Percentiles rank a stretch among this genome's conserved stretches.
These are phyloP conservation scores for Heterobasidion irregulare DNA, from an alignment of 1,284 basidiomycete species.

Conservation along the genomic window DNA sequence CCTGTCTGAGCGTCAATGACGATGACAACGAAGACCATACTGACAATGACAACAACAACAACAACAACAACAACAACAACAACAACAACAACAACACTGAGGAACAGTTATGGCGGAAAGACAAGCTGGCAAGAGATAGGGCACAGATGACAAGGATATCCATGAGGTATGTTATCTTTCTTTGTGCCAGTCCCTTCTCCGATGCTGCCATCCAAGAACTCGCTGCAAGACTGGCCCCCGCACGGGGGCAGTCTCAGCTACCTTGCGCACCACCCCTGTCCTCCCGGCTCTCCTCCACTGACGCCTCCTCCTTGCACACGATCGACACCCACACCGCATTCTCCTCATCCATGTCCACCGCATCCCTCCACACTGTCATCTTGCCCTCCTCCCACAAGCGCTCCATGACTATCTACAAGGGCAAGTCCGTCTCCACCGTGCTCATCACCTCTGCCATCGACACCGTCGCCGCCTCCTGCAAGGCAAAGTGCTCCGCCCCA, in stretches of 20 bases:
- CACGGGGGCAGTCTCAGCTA: background rate
- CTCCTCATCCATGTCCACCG: constrained; percentile 6
- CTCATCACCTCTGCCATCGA: constrained; percentile 85
- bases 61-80: too few relatives aligned
- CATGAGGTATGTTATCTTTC: too few relatives aligned
- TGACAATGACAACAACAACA: too few relatives aligned
- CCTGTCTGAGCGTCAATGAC: too few relatives aligned
- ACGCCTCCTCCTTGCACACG: constrained; percentile 3
- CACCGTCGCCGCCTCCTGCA: constrained; percentile 80
- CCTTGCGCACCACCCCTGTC: background rate
- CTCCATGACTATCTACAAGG: constrained; percentile 65
- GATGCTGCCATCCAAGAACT: background rate
- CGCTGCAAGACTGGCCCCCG: background rate
- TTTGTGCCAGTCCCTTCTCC: background rate
- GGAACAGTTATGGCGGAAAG: too few relatives aligned
- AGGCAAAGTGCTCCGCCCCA: constrained; percentile 79
- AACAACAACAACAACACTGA: too few relatives aligned
- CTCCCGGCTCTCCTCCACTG: background rate
- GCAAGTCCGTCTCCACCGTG: constrained; percentile 67
- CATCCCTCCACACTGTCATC: background rate
- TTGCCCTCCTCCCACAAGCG: constrained; percentile 30
- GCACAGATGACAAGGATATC: too few relatives aligned
- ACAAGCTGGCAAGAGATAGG: too few relatives aligned
- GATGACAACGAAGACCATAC: too few relatives aligned
- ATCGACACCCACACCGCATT: constrained; percentile 8